These are phyloP conservation scores for Chaetomiaceae sp. DNA, from an alignment of 2,329 filamentous ascomycete species.

Conservation along the genomic window DNA sequence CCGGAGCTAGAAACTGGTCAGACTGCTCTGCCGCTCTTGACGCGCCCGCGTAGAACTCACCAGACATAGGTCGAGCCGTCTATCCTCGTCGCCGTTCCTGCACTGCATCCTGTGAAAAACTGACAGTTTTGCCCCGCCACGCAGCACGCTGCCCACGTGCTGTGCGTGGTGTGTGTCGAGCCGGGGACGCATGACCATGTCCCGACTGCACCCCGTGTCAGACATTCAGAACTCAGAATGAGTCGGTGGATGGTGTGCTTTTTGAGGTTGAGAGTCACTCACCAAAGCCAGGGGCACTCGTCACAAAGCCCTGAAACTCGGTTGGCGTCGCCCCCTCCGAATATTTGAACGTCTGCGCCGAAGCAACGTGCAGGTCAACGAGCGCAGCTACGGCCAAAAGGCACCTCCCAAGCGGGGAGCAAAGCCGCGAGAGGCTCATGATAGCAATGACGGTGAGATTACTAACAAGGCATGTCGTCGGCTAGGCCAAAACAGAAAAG, in stretches of 20 bases:
- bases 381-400: background rate
- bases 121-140: background rate
- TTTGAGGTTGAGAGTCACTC: background rate
- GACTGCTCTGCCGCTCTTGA: background rate
- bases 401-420: background rate
- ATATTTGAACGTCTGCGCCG: background rate
- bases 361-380: background rate
- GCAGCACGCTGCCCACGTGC: background rate
- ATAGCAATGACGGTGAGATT: background rate
- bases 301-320: background rate
- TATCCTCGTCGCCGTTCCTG: background rate
- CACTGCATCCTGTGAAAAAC: background rate
- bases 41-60: background rate
- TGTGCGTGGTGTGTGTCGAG: background rate
- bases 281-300: background rate
- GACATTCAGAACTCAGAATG: background rate
- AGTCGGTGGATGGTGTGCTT: no score
- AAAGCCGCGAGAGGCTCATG: background rate
- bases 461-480: background rate
- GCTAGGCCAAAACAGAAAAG: background rate
- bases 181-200: background rate
- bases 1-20: background rate
- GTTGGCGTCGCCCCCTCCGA: background rate
- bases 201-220: background rate
- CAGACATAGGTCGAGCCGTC: background rate